These are phyloP conservation scores for Stachybotrys echinatus DNA, from an alignment of 2,329 filamentous ascomycete genomes.

Conservation along the genomic window DNA sequence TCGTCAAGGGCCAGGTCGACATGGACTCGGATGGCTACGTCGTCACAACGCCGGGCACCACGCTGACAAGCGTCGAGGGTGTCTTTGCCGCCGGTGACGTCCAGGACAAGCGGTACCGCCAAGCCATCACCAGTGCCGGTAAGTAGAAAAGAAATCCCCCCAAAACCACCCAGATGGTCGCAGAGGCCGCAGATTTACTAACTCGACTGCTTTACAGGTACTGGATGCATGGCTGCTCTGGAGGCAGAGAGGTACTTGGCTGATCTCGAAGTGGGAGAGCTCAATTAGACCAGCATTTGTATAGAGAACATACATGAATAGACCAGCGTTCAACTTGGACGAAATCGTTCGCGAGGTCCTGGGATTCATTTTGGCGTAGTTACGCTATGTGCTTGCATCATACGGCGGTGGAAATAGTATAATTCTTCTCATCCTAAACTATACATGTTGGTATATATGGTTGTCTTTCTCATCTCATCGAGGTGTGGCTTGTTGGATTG, in stretches of 20 bases:
- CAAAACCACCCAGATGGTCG: not conserved
- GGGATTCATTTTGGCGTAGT: too few relatives aligned
- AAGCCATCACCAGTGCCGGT: conserved; percentile 97
- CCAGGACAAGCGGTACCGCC: conserved; percentile 96
- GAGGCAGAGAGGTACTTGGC: conserved; percentile 92
- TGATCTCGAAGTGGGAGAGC: conserved; percentile 52
- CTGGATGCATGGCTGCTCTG: conserved; percentile 90
- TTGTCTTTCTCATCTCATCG: too few relatives aligned
- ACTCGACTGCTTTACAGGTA: conserved; percentile 59
- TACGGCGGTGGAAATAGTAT: too few relatives aligned
- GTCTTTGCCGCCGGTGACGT: conserved; percentile 97
- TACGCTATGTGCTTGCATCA: too few relatives aligned
- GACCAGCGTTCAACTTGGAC: not conserved
- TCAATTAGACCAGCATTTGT: not conserved
- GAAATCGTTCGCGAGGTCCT: too few relatives aligned
- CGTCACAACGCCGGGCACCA: conserved; percentile 80
- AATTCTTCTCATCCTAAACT: too few relatives aligned
- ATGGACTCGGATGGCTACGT: conserved; percentile 91
- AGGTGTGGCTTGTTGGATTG: too few relatives aligned
- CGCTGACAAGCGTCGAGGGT: conserved; percentile 80
- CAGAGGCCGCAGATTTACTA: conserved; percentile 1
- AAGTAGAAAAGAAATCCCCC: conserved; percentile 39
- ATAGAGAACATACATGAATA: not conserved
- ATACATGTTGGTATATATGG: too few relatives aligned
- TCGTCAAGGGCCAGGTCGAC: conserved; percentile 87